Base-by-base conservation (phyloP, 1,284 basidiomycete genomes). In the Marasmius sp. region DNA sequence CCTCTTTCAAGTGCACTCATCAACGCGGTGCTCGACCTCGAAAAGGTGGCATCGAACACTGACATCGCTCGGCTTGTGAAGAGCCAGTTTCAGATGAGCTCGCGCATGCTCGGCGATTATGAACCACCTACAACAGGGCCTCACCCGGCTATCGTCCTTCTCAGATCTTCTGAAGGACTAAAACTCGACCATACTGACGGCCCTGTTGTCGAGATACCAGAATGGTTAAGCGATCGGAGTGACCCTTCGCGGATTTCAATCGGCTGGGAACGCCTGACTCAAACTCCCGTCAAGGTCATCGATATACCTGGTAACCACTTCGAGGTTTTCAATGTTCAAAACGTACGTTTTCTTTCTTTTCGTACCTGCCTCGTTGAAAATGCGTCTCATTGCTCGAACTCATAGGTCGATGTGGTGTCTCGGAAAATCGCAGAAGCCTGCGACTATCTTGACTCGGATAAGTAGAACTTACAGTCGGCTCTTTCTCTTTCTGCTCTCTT, bases 281-380 rank as follows among this genome's bases (percentile, higher is more conserved):
- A 75, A 3, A 63, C 51, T 10, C 55, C 68, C 0, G 63, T 89
- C 1, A 75, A 77, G 43, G 74, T 82, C 0, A 68, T 85, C 39
- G 82, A 87, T 65, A 83, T 90, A 9, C 84, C 86, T 1, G 89
- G 89, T 0, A 74, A 90, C 68, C 89, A 91, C 65, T 90, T 91
- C 64, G 74, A 82, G 63, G 75, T 82, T 0, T 91, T 91, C 69
- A 74, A 80, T 50, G 64, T 55, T 36, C 33, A 55, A 3, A 38
- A 11, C 18, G 18, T 36, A 34, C 39, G 22, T 55, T 55, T 55
- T 37, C 27, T 57, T 18, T 37, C 33, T 48, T 9, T 49, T 20
- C 27, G 10, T 16, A 27, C 18, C 20, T 14, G 11, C 18, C 33
- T 11, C 34, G 16, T 47, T 7, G 18, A 54, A 14, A 9, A 2